These are phyloP conservation scores for Quercus glauca DNA, from an alignment of 306 rosid species.

Conservation along the genomic window DNA sequence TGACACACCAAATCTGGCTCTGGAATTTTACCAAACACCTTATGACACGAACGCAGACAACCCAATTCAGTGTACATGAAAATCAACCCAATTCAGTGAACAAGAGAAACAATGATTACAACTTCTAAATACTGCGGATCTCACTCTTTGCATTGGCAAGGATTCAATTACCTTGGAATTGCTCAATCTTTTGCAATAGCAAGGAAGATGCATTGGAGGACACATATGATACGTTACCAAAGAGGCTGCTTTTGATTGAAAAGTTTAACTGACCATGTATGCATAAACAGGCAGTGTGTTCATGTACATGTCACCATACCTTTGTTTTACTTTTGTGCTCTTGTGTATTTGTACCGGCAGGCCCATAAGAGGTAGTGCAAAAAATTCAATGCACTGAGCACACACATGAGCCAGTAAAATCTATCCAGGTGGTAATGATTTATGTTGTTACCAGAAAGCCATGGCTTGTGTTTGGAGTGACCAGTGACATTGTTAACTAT, in stretches of 20 bases:
- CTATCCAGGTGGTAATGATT: conserved; percentile 67
- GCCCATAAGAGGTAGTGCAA: conserved; percentile 86
- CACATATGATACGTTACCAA: background rate
- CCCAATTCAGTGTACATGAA: conserved; percentile 37
- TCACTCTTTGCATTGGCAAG: background rate
- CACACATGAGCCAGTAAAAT: conserved; percentile 94
- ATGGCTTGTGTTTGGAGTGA: conserved; percentile 33
- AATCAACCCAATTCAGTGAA: background rate
- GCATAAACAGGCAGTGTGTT: background rate
- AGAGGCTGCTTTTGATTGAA: background rate
- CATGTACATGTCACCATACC: background rate
- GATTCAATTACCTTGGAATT: background rate
- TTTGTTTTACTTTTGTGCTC: conserved; percentile 7
- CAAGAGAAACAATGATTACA: no score
- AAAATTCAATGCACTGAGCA: conserved; percentile 74
- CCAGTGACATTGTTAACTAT: conserved; percentile 62
- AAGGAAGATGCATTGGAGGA: background rate
- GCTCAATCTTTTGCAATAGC: no score
- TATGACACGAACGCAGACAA: conserved; percentile 32
- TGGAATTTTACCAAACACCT: conserved; percentile 27
- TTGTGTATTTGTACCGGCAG: conserved; percentile 49
- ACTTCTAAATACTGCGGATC: no score
- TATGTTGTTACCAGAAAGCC: conserved; percentile 72
- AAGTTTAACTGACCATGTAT: background rate
- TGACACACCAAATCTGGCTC: conserved; percentile 48